These are phyloP conservation scores for Beauveria sp. DNA, from an alignment of 2,329 filamentous ascomycete species.

Conservation along the genomic window DNA sequence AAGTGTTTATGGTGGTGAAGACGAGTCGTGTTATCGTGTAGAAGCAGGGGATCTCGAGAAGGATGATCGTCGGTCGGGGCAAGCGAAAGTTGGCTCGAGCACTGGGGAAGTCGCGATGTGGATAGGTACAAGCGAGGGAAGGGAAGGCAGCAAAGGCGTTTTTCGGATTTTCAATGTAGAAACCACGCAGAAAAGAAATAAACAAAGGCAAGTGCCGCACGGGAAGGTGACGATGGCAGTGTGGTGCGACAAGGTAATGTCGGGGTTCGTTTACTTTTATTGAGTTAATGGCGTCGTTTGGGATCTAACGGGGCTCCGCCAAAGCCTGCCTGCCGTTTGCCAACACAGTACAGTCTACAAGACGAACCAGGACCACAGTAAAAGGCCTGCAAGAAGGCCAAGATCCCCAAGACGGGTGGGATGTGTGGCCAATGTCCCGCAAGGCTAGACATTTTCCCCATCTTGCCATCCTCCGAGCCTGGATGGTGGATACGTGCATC, in stretches of 20 bases:
- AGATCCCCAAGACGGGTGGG: too few species aligned
- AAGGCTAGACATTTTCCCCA: neutral
- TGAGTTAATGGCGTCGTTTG: neutral
- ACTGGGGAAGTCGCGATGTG: conserved; percentile 1
- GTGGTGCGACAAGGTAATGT: neutral
- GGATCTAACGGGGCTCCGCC: neutral
- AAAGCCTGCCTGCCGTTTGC: neutral
- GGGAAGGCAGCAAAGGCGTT: neutral
- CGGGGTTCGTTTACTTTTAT: conserved; percentile 3
- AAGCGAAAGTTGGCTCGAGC: neutral
- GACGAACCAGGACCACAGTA: neutral
- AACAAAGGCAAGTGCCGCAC: neutral
- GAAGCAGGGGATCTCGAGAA: neutral
- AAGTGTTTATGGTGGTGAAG: neutral
- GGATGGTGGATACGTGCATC: neutral
- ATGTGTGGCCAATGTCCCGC: neutral
- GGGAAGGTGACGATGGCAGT: neutral
- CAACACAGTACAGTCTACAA: neutral
- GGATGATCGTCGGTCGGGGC: neutral
- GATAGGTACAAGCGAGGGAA: neutral
- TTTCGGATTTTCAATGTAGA: neutral
- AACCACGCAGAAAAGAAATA: neutral
- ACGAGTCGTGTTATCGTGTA: neutral
- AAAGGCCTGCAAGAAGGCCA: neutral
- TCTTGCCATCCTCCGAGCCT: neutral